Percentiles rank a stretch among this genome's conserved stretches.
Evolutionary conservation across 2,329 filamentous ascomycete genomes (phyloP).

Genomic region (Sclerotinia trifoliorum): DNA sequence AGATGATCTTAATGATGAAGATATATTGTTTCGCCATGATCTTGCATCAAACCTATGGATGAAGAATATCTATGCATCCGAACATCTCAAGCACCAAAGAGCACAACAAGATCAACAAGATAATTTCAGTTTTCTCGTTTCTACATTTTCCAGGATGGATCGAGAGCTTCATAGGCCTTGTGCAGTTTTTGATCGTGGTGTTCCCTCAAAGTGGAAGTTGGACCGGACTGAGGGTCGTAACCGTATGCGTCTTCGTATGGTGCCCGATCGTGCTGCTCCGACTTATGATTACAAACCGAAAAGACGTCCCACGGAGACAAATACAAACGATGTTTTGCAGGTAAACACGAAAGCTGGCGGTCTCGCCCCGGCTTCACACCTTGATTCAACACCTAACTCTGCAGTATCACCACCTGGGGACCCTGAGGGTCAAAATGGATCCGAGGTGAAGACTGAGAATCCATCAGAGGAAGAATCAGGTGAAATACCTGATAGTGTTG

Average conservation of each 20-base stretch:
- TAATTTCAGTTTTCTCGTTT: conserved; percentile 73
- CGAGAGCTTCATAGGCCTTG: conserved; percentile 75
- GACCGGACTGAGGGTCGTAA: conserved; percentile 95
- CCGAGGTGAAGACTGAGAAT: conserved; percentile 25
- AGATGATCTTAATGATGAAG: conserved; percentile 67
- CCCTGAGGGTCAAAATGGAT: conserved; percentile 24
- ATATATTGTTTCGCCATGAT: conserved; percentile 76
- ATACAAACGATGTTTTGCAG: conserved; percentile 41
- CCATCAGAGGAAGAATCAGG: conserved; percentile 24
- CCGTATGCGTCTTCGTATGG: conserved; percentile 84
- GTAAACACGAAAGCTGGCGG: conserved; percentile 36
- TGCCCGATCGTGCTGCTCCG: conserved; percentile 70
- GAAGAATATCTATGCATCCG: conserved; percentile 90
- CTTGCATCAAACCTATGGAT: conserved; percentile 87
- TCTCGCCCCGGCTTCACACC: conserved; percentile 19
- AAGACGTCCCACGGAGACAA: conserved; percentile 56
- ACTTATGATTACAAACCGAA: conserved; percentile 83
- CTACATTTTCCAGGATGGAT: conserved; percentile 75
- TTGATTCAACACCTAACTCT: conserved; percentile 25
- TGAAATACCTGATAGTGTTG: conserved; percentile 32
- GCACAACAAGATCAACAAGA: conserved; percentile 91
- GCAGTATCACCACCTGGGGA: conserved; percentile 21
- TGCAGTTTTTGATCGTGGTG: conserved; percentile 70
- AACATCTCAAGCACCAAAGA: conserved; percentile 88
- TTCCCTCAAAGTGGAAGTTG: conserved; percentile 77